Base-by-base conservation (phyloP, 202 grass and related monocot genomes). In the Carex arenaria region DNA sequence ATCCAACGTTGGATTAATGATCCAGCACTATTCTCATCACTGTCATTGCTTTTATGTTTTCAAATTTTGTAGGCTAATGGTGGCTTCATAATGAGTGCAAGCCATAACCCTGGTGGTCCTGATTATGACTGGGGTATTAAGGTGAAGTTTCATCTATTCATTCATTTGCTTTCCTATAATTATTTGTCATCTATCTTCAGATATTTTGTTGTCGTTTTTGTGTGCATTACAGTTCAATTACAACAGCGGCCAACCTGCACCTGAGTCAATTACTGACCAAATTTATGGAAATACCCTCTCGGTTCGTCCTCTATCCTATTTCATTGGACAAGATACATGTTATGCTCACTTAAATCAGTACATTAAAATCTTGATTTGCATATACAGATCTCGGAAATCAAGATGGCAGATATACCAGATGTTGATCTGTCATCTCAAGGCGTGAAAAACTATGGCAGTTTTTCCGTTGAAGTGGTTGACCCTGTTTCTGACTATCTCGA, bases 121-220 rank as follows among this genome's bases (percentile, higher is more conserved):
- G 88, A 94, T 17, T 85, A 91, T 61, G 94, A 97, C 66, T 97
- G 94, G 94, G 94, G 94, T 31, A 97, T 97, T 86, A 97, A 97
- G 94, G 94, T 97, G 76, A 88, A 74, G 15, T 72, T 31, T 23
- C 20, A 73, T 65, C 61, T 49, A 86, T 86, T 60, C 31, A 72
- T 82, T 82, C 15, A 65, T 69, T 65, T 78, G 12, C 42, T 82
- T 64, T 59, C 52, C 53, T 13, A 63, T 34, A 43, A 72, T 18
- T 38, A 82, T 78, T 61, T 87, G 82, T 57, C 12, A 17, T 47
- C 19, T 53, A 14, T 82, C 30, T 82, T 68, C 38, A 36, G n/a
- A 19, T 49, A 68, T 82, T 51, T 74, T 53, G 20, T 54, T 8
- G 78, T 40, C 20, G 80, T n/a, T 85, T 67, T 53, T 80, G 10